Evolutionary conservation across 1,139 yeast species (phyloP).

Genomic region (Suhomyces bolitotheri): DNA sequence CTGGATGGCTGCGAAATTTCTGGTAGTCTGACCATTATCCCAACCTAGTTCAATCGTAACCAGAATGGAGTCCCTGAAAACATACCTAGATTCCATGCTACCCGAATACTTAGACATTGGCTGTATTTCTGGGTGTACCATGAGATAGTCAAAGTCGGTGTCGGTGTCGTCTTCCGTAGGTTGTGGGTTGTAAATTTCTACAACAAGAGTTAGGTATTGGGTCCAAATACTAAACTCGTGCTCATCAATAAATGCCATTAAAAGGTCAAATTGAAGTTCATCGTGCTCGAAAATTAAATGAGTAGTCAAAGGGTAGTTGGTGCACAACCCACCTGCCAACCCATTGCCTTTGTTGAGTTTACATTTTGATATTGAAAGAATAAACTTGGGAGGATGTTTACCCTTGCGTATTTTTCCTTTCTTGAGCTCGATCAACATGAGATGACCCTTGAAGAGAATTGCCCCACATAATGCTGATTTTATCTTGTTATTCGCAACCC

Average conservation of each 20-base stretch:
- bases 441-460: constrained; percentile 52
- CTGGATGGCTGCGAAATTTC: too few species aligned
- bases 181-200: constrained; percentile 44
- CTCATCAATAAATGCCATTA: constrained; percentile 35
- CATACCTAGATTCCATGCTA: too few species aligned
- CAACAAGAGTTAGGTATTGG: constrained; percentile 32
- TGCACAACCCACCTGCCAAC: constrained; percentile 40
- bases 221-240: constrained; percentile 46
- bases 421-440: constrained; percentile 30
- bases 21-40: too few species aligned
- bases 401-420: constrained; percentile 18
- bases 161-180: constrained; percentile 32
- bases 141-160: too few species aligned
- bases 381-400: constrained; percentile 44
- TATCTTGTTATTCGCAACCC: constrained; percentile 30
- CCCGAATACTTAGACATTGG: too few species aligned
- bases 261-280: constrained; percentile 44
- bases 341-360: constrained; percentile 24
- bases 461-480: constrained; percentile 33
- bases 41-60: too few species aligned
- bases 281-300: constrained; percentile 50
- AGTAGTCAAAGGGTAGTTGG: constrained; percentile 31
- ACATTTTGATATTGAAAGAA: constrained; percentile 49
- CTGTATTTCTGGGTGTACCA: too few species aligned
- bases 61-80: too few species aligned